A percentile compares a stretch with the other conserved stretches of the same genome.
Conservation (phyloP, 192 early-diverging fungal genomes). For the Coemansia umbellata region DNA sequence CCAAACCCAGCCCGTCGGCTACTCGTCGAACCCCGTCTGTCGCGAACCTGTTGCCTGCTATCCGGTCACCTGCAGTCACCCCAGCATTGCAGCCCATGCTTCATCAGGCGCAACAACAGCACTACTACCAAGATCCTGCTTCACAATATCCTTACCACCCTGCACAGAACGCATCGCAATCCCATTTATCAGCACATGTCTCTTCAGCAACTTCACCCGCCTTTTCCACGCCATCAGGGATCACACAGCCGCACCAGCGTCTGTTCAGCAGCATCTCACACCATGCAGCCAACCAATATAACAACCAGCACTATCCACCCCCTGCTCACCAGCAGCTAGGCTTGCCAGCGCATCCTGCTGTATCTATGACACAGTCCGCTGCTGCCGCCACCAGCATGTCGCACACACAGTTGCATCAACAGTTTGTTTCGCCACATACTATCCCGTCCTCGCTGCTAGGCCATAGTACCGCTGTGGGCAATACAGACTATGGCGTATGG, state of each 20-base stretch:
- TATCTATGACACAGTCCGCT: constrained; percentile 6
- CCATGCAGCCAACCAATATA: constrained; percentile 3
- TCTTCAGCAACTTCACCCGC: neutral
- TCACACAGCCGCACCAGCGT: constrained; percentile 6
- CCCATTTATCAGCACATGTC: neutral
- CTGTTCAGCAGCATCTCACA: neutral
- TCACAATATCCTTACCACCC: neutral
- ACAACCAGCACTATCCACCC: constrained; percentile 10
- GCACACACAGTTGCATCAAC: constrained; percentile 24
- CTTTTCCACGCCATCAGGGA: neutral
- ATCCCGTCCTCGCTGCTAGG: constrained; percentile 43
- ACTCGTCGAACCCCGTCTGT: constrained; percentile 21
- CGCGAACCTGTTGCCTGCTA: constrained; percentile 30
- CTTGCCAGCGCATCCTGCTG: constrained; percentile 13
- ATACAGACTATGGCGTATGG: constrained; percentile 41
- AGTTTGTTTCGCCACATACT: constrained; percentile 32
- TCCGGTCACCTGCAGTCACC: constrained; percentile 29
- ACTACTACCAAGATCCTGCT: constrained; percentile 19
- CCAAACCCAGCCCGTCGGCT: constrained; percentile 18
- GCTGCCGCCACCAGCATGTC: constrained; percentile 8
- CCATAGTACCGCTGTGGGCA: constrained; percentile 26
- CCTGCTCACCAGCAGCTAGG: constrained; percentile 25
- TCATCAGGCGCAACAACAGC: constrained; percentile 16
- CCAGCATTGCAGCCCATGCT: constrained; percentile 8
- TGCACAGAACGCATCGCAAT: no score